A percentile compares a stretch with the other conserved stretches of the same genome.
phyloP scores from a whole-genome alignment of 495 filamentous ascomycete species.

The Entonaema liquescens region DNA sequence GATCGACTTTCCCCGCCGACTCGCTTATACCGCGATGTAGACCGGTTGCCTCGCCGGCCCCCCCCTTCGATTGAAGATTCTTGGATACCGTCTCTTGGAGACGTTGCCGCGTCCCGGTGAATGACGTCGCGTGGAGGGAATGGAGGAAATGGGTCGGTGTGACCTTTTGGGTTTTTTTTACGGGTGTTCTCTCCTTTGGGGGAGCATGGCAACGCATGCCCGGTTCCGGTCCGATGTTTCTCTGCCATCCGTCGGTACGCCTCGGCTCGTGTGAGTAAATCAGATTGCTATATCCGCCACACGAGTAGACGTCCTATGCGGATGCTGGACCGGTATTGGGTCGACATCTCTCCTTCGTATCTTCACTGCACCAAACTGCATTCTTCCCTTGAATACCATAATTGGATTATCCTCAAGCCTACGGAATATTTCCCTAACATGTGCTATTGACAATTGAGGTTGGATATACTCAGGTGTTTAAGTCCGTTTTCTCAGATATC shows the following conservation, averaged over 20 bases:
- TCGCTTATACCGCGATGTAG: slow-evolving; percentile 34
- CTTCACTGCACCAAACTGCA: neutral
- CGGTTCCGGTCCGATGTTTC: neutral
- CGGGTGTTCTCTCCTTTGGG: neutral
- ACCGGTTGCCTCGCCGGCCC: slow-evolving; percentile 17
- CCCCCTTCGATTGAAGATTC: slow-evolving; percentile 22
- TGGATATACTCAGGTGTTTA: neutral
- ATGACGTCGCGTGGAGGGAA: slow-evolving; percentile 30
- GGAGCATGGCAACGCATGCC: slow-evolving; percentile 8
- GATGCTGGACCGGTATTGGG: neutral
- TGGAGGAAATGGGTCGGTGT: neutral
- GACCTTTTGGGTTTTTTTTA: neutral
- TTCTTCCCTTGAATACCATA: neutral
- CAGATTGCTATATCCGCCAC: slow-evolving; percentile 3
- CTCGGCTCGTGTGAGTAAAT: neutral
- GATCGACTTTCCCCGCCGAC: slow-evolving; percentile 27
- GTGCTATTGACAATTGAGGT: neutral
- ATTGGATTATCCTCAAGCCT: neutral
- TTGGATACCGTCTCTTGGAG: slow-evolving; percentile 24
- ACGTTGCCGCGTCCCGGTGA: slow-evolving; percentile 27
- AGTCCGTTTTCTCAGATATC: neutral
- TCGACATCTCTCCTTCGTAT: neutral
- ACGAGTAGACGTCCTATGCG: slow-evolving; percentile 1
- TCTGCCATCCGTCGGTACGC: neutral
- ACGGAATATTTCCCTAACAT: neutral